Evolutionary conservation across 202 grass and related monocot genomes (phyloP).

Genomic region (Miscanthus sacchariflorus): DNA sequence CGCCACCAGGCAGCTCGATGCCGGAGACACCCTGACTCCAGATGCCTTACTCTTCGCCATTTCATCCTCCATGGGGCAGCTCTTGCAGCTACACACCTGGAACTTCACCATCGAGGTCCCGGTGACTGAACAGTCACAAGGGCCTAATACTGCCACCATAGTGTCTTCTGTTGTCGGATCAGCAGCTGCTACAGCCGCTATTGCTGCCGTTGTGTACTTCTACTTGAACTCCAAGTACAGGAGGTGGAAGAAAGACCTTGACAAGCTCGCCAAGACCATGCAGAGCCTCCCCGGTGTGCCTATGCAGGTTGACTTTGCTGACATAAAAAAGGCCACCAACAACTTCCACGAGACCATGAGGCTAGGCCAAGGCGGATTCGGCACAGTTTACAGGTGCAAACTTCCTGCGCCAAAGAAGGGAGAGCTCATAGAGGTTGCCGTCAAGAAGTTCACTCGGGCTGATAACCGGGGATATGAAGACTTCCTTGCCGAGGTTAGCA

Average conservation of each 20-base stretch:
- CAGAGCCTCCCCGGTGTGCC: neutral
- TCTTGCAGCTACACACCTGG: neutral
- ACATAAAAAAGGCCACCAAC: slow-evolving; percentile 7
- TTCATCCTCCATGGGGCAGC: neutral
- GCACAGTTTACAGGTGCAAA: neutral
- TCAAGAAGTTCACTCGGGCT: slow-evolving; percentile 7
- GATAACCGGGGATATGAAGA: neutral
- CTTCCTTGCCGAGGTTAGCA: slow-evolving; percentile 7
- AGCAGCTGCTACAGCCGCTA: neutral
- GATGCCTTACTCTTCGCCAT: neutral
- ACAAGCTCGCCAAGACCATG: neutral
- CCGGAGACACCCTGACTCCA: neutral
- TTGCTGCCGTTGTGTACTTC: neutral
- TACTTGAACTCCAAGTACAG: slow-evolving; percentile 21
- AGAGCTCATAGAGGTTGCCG: neutral
- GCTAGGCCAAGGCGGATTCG: neutral
- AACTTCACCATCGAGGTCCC: neutral
- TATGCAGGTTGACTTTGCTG: neutral
- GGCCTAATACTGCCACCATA: neutral
- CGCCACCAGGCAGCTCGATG: too few relatives aligned
- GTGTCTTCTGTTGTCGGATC: neutral
- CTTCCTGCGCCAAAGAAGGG: neutral
- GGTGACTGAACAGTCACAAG: neutral
- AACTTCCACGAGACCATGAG: neutral
- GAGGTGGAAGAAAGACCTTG: slow-evolving; percentile 19